Conservation (phyloP, 208 protist species). For the Leishmania guyanensis region DNA sequence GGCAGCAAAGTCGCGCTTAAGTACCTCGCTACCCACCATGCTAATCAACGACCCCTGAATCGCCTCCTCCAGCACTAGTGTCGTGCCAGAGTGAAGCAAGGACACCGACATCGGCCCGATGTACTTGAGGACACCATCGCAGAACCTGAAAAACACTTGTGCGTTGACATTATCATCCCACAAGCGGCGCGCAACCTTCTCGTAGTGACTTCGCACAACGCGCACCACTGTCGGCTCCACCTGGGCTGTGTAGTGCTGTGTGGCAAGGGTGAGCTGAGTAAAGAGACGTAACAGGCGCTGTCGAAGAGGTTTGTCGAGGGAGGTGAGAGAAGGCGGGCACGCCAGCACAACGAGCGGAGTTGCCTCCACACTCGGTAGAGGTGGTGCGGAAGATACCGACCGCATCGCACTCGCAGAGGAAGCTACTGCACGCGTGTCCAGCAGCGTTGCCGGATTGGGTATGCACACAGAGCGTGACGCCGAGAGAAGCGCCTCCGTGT, state of each 20-base stretch:
- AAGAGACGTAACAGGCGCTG: slow-evolving; percentile 40
- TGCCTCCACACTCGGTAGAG: background rate
- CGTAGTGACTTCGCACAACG: slow-evolving; percentile 41
- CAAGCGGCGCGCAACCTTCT: slow-evolving; percentile 27
- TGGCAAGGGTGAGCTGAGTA: slow-evolving; percentile 44
- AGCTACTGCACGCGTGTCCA: slow-evolving; percentile 3
- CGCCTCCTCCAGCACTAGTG: slow-evolving; percentile 47
- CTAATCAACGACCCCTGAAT: slow-evolving; percentile 46
- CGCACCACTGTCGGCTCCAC: slow-evolving; percentile 53
- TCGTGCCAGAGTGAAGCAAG: slow-evolving; percentile 48
- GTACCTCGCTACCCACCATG: slow-evolving; percentile 31
- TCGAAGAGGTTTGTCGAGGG: slow-evolving; percentile 18
- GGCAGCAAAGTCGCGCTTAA: slow-evolving; percentile 49
- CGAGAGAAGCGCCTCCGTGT: slow-evolving; percentile 26
- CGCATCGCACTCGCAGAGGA: background rate
- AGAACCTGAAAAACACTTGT: slow-evolving; percentile 40
- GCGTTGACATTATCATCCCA: slow-evolving; percentile 30
- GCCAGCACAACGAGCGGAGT: slow-evolving; percentile 8
- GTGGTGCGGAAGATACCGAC: background rate
- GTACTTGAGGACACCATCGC: slow-evolving; percentile 39
- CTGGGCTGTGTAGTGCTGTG: slow-evolving; percentile 50
- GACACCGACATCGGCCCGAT: slow-evolving; percentile 31
- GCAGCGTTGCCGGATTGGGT: slow-evolving; percentile 9
- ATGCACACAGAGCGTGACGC: background rate
- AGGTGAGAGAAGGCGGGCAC: slow-evolving; percentile 19